These are phyloP conservation scores for Globisporangium uncinulatum DNA, from an alignment of 352 stramenopile genomes.

Conservation along the genomic window DNA sequence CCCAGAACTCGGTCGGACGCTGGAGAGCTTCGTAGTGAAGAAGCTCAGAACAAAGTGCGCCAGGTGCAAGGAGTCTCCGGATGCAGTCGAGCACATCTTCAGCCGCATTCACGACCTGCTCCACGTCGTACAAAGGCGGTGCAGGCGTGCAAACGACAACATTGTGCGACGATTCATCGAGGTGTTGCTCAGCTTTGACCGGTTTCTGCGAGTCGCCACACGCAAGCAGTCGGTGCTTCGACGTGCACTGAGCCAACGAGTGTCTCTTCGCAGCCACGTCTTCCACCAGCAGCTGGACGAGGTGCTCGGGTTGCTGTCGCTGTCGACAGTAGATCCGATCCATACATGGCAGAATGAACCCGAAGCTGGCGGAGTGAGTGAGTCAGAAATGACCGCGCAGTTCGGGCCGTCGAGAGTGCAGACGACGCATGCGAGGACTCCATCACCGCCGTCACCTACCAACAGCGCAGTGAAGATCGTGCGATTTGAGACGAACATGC, in stretches of 20 bases:
- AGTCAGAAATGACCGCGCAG: too few species aligned
- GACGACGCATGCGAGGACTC: too few species aligned
- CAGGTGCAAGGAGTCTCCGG: not conserved
- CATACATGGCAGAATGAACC: not conserved
- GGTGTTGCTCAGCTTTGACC: not conserved
- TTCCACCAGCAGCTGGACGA: conserved; percentile 2
- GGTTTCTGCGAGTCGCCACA: not conserved
- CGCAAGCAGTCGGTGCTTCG: not conserved
- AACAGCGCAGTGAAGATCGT: not conserved
- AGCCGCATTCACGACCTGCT: too few species aligned
- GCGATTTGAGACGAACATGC: not conserved
- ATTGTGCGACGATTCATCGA: not conserved
- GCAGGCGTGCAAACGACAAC: too few species aligned
- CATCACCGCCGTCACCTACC: too few species aligned
- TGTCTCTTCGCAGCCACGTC: not conserved
- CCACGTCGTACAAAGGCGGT: too few species aligned
- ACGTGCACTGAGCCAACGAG: not conserved
- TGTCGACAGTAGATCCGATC: not conserved
- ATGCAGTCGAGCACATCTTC: too few species aligned
- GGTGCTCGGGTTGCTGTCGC: not conserved
- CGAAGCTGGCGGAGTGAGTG: not conserved
- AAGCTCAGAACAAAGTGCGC: not conserved
- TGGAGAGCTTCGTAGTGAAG: too few species aligned
- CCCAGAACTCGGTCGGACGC: too few species aligned
- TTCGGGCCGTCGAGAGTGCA: too few species aligned